Evolutionary conservation across 176 grass and related monocot species (phyloP), one percentile per base, ranked within the genome.

Genomic region (Aechmea fasciata): DNA sequence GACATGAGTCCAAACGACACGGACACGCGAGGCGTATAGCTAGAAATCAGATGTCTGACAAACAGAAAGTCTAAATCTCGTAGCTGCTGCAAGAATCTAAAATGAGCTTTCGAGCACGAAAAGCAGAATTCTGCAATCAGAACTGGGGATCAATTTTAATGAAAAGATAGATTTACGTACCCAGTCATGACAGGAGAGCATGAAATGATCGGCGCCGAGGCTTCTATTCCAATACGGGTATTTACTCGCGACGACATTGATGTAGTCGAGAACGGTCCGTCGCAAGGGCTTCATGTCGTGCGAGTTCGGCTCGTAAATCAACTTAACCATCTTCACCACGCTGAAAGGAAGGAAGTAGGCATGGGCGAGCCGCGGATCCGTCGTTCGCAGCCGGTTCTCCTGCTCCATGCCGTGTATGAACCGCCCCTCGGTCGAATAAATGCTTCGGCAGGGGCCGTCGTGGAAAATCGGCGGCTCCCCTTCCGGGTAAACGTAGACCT

Each of bases 121-220:
- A 41, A 41, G 3, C 3, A 41, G 3, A 41, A 41, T 41, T 41
- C 33, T 41, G 33, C 4, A 41, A 6, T 41, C 3, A 6, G 33
- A 8, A 41, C 25, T 26, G 33, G 4, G 4, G 33, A 6, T 41
- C 6, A 3, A 41, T 41, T 41, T 41, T 41, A 41, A 41, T 8
- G 33, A 6, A 41, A 41, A 41, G 33, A 41, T 41, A n/a, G n/a
- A n/a, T n/a, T n/a, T n/a, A n/a, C n/a, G 76, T 82, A 96, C 88
- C 89, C 93, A 97, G 28, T 97, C 93, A 66, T 97, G 93, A 74
- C 93, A 97, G 49, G 93, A 97, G 7, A 97, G 81, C 89, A 92
- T 90, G 83, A 97, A 89, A 75, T 97, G 93, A 49, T 97, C 93
- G 0, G 86, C 86, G 1, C 93, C 93, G 0, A 79, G 52, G 81